phyloP scores from a whole-genome alignment of 208 protist species.

The Leishmania aethiopica region DNA sequence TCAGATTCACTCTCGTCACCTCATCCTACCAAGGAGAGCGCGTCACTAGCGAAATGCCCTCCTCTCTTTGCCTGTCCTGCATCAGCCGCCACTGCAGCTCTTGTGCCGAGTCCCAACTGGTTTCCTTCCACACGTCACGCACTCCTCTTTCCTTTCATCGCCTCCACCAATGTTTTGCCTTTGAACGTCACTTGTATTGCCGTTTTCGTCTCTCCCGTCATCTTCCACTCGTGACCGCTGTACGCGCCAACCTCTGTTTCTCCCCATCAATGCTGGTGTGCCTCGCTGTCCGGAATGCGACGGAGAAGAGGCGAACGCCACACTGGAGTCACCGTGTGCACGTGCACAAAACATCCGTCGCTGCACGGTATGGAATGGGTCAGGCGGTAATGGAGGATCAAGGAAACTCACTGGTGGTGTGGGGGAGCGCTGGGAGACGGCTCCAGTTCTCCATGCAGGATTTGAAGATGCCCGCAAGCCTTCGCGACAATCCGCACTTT shows the following conservation, averaged over 20 bases:
- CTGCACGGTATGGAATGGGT: background rate
- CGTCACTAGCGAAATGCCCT: background rate
- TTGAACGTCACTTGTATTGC: background rate
- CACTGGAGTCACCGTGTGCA: background rate
- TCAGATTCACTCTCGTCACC: background rate
- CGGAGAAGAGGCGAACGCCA: background rate
- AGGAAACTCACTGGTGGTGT: conserved; percentile 63
- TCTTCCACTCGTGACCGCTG: background rate
- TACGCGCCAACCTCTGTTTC: background rate
- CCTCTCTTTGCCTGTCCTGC: background rate
- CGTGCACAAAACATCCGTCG: background rate
- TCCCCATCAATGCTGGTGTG: background rate
- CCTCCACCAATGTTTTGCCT: background rate
- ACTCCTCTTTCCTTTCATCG: background rate
- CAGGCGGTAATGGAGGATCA: conserved; percentile 19
- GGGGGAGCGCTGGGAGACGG: conserved; percentile 71
- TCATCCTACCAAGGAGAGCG: background rate
- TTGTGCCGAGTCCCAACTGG: background rate
- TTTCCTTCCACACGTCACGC: no score
- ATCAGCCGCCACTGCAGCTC: background rate
- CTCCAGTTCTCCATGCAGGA: conserved; percentile 77
- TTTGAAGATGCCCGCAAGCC: conserved; percentile 60
- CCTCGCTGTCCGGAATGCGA: background rate
- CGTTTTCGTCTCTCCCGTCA: background rate
- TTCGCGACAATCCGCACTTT: conserved; percentile 48